These are phyloP conservation scores for Suillus clintonianus DNA, from an alignment of 768 basidiomycete genomes.

Conservation along the genomic window DNA sequence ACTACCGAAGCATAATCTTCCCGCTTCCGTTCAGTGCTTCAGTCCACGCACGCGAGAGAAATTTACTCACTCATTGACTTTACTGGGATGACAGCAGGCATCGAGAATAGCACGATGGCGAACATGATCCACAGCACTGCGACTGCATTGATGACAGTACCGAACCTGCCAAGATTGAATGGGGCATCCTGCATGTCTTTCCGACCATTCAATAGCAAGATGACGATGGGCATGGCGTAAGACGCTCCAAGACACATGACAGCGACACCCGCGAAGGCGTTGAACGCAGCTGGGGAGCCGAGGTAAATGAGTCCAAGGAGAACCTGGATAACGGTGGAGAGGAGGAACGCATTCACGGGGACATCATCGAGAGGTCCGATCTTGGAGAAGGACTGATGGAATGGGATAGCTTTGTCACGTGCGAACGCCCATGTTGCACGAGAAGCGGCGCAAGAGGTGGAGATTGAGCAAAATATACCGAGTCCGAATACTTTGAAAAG, in stretches of 20 bases:
- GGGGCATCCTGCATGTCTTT: conserved; percentile 49
- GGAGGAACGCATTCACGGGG: conserved; percentile 60
- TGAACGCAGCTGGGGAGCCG: conserved; percentile 63
- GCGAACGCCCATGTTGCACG: conserved; percentile 74
- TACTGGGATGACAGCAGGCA: conserved; percentile 65
- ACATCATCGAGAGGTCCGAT: conserved; percentile 48
- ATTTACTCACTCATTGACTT: conserved; percentile 50
- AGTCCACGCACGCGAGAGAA: not conserved
- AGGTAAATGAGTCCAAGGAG: conserved; percentile 65
- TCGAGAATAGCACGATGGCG: conserved; percentile 66
- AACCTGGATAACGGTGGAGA: conserved; percentile 59
- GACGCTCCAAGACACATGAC: conserved; percentile 68
- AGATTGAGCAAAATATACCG: conserved; percentile 64
- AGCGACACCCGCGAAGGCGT: conserved; percentile 66
- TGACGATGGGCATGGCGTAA: conserved; percentile 62
- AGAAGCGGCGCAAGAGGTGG: conserved; percentile 66
- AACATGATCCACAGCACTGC: conserved; percentile 63
- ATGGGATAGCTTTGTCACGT: conserved; percentile 65
- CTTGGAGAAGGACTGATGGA: conserved; percentile 47
- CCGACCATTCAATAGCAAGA: conserved; percentile 49
- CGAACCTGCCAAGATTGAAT: conserved; percentile 49
- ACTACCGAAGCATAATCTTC: conserved; percentile 69
- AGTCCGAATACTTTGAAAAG: conserved; percentile 49
- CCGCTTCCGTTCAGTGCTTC: not conserved
- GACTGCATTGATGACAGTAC: conserved; percentile 46